These are phyloP conservation scores for Acanthamoeba royreba DNA, from an alignment of 208 protist genomes.

Conservation along the genomic window DNA sequence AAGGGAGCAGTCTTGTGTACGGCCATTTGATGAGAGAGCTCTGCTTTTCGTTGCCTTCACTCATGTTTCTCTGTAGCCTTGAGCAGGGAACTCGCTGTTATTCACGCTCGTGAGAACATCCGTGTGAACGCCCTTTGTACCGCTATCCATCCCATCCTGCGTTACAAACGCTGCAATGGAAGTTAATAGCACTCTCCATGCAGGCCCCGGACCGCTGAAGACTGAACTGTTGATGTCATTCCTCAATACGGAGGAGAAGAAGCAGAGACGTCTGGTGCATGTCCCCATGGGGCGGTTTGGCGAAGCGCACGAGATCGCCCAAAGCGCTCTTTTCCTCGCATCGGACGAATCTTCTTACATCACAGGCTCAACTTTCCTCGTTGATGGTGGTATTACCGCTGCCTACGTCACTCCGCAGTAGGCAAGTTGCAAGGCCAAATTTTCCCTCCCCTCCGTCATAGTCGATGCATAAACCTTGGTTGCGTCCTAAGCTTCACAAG, in stretches of 20 bases:
- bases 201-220: slow-evolving; percentile 74
- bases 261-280: slow-evolving; percentile 77
- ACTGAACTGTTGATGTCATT: slow-evolving; percentile 80
- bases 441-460: too few species aligned
- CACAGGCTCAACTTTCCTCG: slow-evolving; percentile 70
- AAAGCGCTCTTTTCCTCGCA: slow-evolving; percentile 77
- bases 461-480: too few species aligned
- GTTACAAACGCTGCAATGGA: background rate
- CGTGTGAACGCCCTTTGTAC: slow-evolving; percentile 77
- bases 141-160: background rate
- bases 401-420: slow-evolving; percentile 74
- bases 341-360: slow-evolving; percentile 78
- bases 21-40: background rate
- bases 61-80: slow-evolving; percentile 11
- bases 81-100: slow-evolving; percentile 74
- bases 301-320: slow-evolving; percentile 75
- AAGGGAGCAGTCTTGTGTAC: slow-evolving; percentile 77
- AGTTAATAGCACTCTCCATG: background rate
- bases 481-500: too few species aligned
- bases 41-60: too few species aligned
- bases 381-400: slow-evolving; percentile 72
- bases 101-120: slow-evolving; percentile 78
- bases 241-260: slow-evolving; percentile 81
- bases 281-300: slow-evolving; percentile 82
- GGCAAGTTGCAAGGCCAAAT: too few species aligned